Base-by-base conservation (phyloP, 108 stramenopile genomes). In the Pelagomonas calceolata region DNA sequence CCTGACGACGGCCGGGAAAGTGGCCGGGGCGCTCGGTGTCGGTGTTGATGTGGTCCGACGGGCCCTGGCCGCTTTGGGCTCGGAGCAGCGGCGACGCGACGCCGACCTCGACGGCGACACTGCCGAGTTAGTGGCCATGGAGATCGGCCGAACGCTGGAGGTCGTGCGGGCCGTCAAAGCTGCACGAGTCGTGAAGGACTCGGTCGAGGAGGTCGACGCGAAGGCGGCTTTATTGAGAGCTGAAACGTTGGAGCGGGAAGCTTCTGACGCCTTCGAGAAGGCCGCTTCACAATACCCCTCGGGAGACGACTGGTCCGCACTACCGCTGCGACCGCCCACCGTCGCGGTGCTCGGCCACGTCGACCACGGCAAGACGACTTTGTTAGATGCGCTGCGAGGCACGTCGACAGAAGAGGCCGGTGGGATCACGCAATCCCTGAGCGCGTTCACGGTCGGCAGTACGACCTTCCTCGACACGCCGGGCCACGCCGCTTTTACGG, bases 291-390 rank as follows among this genome's bases (percentile, higher is more conserved):
- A 30, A 30, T 35, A 60, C 30, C 31, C 30, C 32, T 39, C 30
- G 15, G 36, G 34, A 0, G 67, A 66, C 15, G 30, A 26, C 29
- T 36, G 33, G 30, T 79, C 65, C 34, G 71, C 73, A 32, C 78
- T 91, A 69, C 76, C 82, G 51, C 78, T 79, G 7, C 78, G 91
- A 30, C 76, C 95, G 12, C 92, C 96, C 12, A 87, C 98, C 51
- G 91, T 98, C 17, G 91, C 93, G 18, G 95, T 99, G 68, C 87
- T 95, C 82, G 99, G 97, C 68, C 99, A 99, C 76, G 99, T 98
- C n/a, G 96, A 98, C 81, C 98, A 98, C 78, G 98, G 99, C 39
- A 99, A 99, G 82, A 99, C 99, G 14, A 95, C 99, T 0, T 79
- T 99, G 64, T 91, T 97, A 46, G 99, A 99, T 75, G 84, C 82